A percentile compares a stretch with the other conserved stretches of the same genome.
Evolutionary conservation across 768 basidiomycete genomes (phyloP).

Genomic region (Tylopilus sp.): DNA sequence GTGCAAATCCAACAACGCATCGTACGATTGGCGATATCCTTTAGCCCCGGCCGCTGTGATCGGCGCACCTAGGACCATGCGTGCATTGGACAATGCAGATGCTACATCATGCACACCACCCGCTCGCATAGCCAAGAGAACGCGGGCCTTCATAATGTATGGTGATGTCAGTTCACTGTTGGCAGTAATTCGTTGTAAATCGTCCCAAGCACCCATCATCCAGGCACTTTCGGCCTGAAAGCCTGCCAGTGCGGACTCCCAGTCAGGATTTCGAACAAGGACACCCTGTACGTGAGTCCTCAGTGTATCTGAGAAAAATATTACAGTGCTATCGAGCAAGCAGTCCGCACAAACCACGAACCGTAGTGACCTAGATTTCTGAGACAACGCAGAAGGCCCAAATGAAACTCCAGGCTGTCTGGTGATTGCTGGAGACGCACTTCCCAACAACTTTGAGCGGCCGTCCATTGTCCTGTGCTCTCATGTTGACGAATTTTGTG

Average conservation of each 20-base stretch:
- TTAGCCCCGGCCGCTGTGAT: constrained; percentile 78
- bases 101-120: constrained; percentile 45
- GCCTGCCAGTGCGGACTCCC: constrained; percentile 71
- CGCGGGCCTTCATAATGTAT: constrained; percentile 69
- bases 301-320: constrained; percentile 67
- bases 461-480: constrained; percentile 94
- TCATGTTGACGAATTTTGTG: constrained; percentile 98
- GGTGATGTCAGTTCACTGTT: constrained; percentile 50
- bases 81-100: constrained; percentile 57
- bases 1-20: constrained; percentile 82
- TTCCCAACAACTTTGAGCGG: constrained; percentile 99
- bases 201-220: constrained; percentile 93
- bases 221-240: constrained; percentile 94
- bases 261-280: constrained; percentile 77
- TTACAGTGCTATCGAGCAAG: constrained; percentile 1
- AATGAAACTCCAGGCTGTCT: constrained; percentile 82
- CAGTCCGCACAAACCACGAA: constrained; percentile 36
- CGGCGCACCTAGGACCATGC: constrained; percentile 69
- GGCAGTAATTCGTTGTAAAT: constrained; percentile 62
- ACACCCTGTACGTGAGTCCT: constrained; percentile 93
- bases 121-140: constrained; percentile 74
- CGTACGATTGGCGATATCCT: constrained; percentile 85
- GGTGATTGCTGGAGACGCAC: constrained; percentile 87
- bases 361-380: constrained; percentile 97
- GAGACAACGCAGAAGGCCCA: constrained; percentile 87